Conservation (phyloP, 371 early-diverging fungal genomes). For the Mortierella sp. region DNA sequence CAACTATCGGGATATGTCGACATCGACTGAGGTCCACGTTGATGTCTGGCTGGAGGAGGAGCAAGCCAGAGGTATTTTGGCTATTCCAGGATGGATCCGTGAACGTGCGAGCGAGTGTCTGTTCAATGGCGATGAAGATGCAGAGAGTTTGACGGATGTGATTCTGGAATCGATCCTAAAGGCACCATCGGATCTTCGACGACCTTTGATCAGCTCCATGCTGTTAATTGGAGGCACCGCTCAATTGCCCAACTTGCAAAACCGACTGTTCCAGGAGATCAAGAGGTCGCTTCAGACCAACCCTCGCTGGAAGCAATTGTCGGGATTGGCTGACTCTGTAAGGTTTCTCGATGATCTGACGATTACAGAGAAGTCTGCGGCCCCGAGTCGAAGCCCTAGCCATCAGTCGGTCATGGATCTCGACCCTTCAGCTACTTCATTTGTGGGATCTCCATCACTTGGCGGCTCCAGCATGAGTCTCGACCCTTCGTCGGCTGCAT, state of each 20-base stretch:
- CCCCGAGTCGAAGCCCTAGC: slow-evolving; percentile 26
- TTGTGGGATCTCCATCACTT: slow-evolving; percentile 1
- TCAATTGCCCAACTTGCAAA: slow-evolving; percentile 81
- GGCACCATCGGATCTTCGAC: slow-evolving; percentile 83
- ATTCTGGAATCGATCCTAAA: slow-evolving; percentile 75
- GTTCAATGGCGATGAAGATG: slow-evolving; percentile 87
- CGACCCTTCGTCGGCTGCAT: slow-evolving; percentile 3
- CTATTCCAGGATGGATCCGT: slow-evolving; percentile 91
- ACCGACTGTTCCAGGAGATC: slow-evolving; percentile 76
- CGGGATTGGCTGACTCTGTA: slow-evolving; percentile 56
- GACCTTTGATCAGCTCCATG: slow-evolving; percentile 74
- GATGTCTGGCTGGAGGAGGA: slow-evolving; percentile 62
- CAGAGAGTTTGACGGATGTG: slow-evolving; percentile 70
- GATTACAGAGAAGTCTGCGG: slow-evolving; percentile 31
- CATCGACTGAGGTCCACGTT: slow-evolving; percentile 69
- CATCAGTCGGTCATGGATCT: slow-evolving; percentile 32
- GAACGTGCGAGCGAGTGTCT: slow-evolving; percentile 88
- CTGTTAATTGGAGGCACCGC: slow-evolving; percentile 87
- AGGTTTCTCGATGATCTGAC: slow-evolving; percentile 57
- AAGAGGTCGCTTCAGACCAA: slow-evolving; percentile 67
- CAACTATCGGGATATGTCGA: slow-evolving; percentile 70
- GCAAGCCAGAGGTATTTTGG: slow-evolving; percentile 65
- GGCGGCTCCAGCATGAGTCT: slow-evolving; percentile 8
- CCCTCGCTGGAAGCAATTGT: slow-evolving; percentile 50
- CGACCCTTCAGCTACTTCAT: slow-evolving; percentile 2